Evolutionary conservation across 495 filamentous ascomycete genomes (phyloP), one percentile per base, ranked within the genome.

Genomic region (Podospora appendiculata): DNA sequence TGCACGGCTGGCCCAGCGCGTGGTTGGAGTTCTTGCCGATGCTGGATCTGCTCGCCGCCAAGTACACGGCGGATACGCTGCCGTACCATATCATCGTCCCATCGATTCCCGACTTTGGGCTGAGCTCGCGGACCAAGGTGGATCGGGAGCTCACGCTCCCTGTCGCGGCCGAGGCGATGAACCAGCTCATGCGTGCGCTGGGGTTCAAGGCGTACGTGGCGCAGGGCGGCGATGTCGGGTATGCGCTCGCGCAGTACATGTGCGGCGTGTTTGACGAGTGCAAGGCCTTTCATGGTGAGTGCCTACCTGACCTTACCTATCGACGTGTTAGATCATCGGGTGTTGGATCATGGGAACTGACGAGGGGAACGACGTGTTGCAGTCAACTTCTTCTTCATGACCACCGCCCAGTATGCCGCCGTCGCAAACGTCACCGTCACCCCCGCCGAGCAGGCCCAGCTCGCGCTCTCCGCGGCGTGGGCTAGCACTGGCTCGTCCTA

Each of bases 11-110:
- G 52, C 61, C 66, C 62, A 73, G 79, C 35, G 76, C 70, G n/a
- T 79, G 82, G 50, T 45, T 81, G n/a, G 82, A 86, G 55, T 85
- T 81, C 61, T 64, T 72, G 16, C 67, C 63, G 32, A 55, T 73
- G 5, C 52, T 77, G 19, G 25, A 51, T 1, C 52, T 76, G 5
- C 65, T 86, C 18, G 57, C 60, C 25, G 51, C 71, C 0, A 74
- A 79, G 54, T 84, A 80, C 61, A 70, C 70, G 0, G 74, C 79
- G 0, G 58, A 68, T 14, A 71, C 67, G 8, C 65, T 84, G 10
- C 82, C 83, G 0, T 88, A 81, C 58, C 82, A 87, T 50, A 50
- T 88, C 48, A 76, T 88, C 50, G 77, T 85, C 0, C 84, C 84
- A 0, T 84, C 79, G 0, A 60, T 86, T 2, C 81, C 84, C 0